Evolutionary conservation across 2,329 filamentous ascomycete species (phyloP).

Genomic region (Torrubiellomyces zombiae): DNA sequence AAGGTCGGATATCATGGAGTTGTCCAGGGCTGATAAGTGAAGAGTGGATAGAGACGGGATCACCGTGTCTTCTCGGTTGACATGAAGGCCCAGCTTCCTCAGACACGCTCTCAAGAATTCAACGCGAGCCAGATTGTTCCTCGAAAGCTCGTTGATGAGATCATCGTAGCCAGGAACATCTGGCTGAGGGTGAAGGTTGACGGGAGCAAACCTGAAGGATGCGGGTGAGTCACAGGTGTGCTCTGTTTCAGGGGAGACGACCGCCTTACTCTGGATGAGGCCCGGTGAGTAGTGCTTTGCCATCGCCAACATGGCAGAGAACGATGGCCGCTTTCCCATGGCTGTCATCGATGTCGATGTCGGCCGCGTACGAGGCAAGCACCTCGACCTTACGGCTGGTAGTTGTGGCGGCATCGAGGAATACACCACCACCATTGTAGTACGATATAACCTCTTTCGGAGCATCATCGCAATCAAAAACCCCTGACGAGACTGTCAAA

Average conservation of each 20-base stretch:
- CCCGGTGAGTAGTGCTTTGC: conserved; percentile 63
- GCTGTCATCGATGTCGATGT: conserved; percentile 61
- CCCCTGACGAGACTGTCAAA: conserved; percentile 44
- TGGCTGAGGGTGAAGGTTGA: conserved; percentile 54
- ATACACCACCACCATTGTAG: conserved; percentile 89
- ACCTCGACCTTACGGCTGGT: conserved; percentile 55
- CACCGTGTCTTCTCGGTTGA: conserved; percentile 49
- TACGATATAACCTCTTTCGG: conserved; percentile 57
- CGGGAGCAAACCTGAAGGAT: conserved; percentile 56
- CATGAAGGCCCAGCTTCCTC: conserved; percentile 62
- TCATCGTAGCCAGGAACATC: conserved; percentile 52
- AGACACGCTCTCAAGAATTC: conserved; percentile 69
- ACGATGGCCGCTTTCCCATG: conserved; percentile 62
- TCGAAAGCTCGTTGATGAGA: conserved; percentile 49
- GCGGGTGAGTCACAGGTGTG: conserved; percentile 4
- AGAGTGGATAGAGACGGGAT: conserved; percentile 68
- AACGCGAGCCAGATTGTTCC: conserved; percentile 52
- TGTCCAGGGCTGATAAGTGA: conserved; percentile 58
- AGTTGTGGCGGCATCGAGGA: conserved; percentile 58
- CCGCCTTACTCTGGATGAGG: conserved; percentile 69
- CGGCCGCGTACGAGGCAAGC: conserved; percentile 62
- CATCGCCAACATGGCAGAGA: conserved; percentile 68
- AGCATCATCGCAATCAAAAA: conserved; percentile 37
- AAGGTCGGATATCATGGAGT: conserved; percentile 48
- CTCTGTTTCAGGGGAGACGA: background rate